Base-by-base conservation (phyloP, 1,284 basidiomycete genomes). In the Papiliotrema terrestris region DNA sequence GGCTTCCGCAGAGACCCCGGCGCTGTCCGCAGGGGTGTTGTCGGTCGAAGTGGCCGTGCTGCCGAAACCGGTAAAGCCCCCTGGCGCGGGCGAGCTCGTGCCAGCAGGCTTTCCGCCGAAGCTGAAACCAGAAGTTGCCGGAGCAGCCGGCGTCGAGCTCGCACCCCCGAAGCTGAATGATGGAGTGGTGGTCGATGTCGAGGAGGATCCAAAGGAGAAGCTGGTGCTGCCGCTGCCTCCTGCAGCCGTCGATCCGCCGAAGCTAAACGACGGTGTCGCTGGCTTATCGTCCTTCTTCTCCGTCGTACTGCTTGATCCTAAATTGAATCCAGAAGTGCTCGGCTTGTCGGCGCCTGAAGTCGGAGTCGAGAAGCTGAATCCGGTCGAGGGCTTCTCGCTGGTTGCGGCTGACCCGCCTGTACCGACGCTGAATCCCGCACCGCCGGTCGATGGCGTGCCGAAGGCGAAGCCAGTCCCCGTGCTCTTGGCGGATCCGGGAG, bases 141-240 rank as follows among this genome's bases (percentile, higher is more conserved):
- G 48, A 39, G 56, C 56, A 32, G 9, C 54, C 20, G 50, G 55
- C 39, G 49, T 57, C 39, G 45, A 63, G 50, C 23, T 65, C 60
- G 3, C 61, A 48, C 22, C 39, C 17, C 68, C 67, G 52, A 73
- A 73, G 3, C 69, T 54, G 51, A 66, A 61, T 11, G 51, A 52
- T 23, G 55, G 51, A 22, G 52, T 42, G 17, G 59, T 51, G 29
- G 61, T n/a, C 9, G 61, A 47, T 38, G 63, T 55, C 22, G 67
- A 45, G 5, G 57, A 42, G 20, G 63, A 35, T n/a, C 66, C 60
- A 53, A 80, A 80, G 9, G 72, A 26, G 69, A 68, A 62, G 11
- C 54, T 58, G 8, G 63, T 45, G 2, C 61, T 48, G 4, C 60
- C 51, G 2, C 59, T 52, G 1, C 52, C 49, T 14, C 58, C 44